Conservation (phyloP, 2,329 filamentous ascomycete genomes). For the Aspergillus neotritici region DNA sequence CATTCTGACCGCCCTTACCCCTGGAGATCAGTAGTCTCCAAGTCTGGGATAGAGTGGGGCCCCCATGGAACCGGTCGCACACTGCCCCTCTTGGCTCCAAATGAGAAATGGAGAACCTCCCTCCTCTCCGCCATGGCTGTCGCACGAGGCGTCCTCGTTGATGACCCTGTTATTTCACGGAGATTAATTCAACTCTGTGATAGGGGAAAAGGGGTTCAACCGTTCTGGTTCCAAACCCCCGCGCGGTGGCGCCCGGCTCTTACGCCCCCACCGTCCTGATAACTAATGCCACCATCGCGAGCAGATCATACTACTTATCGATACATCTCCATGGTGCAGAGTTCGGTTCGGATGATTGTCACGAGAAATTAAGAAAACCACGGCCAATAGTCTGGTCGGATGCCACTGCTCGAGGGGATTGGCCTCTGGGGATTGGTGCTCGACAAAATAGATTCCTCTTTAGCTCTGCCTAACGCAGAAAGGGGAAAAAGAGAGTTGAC, state of each 20-base stretch:
- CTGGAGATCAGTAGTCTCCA: conserved; percentile 7
- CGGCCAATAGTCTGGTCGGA: conserved; percentile 3
- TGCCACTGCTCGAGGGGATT: not conserved
- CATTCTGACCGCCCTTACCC: conserved; percentile 1
- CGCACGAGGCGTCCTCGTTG: conserved; percentile 6
- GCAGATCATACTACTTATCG: conserved; percentile 4
- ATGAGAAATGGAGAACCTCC: conserved; percentile 7
- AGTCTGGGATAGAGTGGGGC: conserved; percentile 5
- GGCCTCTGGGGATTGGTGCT: conserved; percentile 5
- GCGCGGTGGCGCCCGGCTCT: conserved; percentile 7
- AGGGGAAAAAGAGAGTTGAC: too few relatives aligned
- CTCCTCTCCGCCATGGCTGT: conserved; percentile 1
- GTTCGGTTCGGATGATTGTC: conserved; percentile 4
- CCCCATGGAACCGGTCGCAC: conserved; percentile 4
- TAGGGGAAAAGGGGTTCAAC: conserved; percentile 5
- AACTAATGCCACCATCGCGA: not conserved
- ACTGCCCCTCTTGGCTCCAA: conserved; percentile 14
- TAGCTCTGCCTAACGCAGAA: too few relatives aligned
- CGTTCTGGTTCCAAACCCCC: not conserved
- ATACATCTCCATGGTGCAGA: conserved; percentile 6
- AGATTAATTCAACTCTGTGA: conserved; percentile 3
- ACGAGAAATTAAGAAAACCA: conserved; percentile 2
- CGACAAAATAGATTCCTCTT: too few relatives aligned
- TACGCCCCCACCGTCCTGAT: not conserved
- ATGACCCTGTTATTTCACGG: conserved; percentile 6